Base-by-base conservation (phyloP, 192 early-diverging fungal species). In the Funneliformis mosseae region DNA sequence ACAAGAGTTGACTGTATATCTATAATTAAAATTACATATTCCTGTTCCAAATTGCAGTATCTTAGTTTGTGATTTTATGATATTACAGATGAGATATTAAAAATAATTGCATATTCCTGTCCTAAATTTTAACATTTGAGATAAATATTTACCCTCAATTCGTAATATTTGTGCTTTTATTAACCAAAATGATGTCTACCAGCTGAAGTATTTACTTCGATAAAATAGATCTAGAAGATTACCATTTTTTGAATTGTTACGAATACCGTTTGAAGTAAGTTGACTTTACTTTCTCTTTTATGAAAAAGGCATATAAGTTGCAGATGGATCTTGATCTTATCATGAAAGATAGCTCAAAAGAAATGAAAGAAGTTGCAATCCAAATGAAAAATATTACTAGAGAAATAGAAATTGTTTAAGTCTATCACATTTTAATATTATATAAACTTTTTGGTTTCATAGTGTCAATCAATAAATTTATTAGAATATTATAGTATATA, bases 51-150 rank as follows among this genome's bases (percentile, higher is more conserved):
- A 74, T 59, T 74, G 55, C 46, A 27, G 48, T 74, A 74, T 74
- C 46, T 74, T 74, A 74, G 73, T 74, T 74, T 74, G 46, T 74
- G 73, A 33, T 74, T 43, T 74, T 74, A 48, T 48, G 55, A 48
- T 74, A 74, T 74, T 74, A 74, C 73, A 74, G 73, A 74, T 59
- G 46, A 74, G 73, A 74, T n/a, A 74, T 74, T 74, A 74, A 74
- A 74, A 74, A n/a, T n/a, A 74, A 48, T 74, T 14, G 73, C 46
- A n/a, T 74, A 74, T 74, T 74, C 46, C 46, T 74, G 73, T 74
- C 46, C 73, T 74, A 48, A n/a, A 74, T 48, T 74, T n/a, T 48
- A 74, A 74, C 73, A 74, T 74, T 74, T 74, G 73, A 74, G 46
- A 74, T 48, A 55, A 18, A 74, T 74, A 33, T 74, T 48, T 74